phyloP scores from a whole-genome alignment of 352 stramenopile species.

The Pythium aquatile region DNA sequence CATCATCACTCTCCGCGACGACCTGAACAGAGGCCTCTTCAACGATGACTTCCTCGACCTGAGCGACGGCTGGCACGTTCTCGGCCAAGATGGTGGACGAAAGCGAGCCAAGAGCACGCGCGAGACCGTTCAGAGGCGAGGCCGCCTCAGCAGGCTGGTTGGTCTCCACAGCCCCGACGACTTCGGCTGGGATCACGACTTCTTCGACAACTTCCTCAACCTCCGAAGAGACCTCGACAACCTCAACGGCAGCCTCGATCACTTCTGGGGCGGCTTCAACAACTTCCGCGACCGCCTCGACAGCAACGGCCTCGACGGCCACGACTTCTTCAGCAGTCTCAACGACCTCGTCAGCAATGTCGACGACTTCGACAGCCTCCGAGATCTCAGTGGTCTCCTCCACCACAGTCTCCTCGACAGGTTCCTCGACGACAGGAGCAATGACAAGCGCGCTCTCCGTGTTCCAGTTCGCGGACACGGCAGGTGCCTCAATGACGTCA shows the following conservation, averaged over 20 bases:
- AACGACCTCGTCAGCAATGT: background rate
- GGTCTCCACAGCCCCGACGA: background rate
- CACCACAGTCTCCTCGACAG: background rate
- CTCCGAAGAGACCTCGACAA: background rate
- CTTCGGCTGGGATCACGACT: background rate
- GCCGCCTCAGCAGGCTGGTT: background rate
- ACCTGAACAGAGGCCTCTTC: constrained; percentile 14
- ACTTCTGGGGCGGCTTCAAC: background rate
- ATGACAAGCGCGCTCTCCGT: background rate
- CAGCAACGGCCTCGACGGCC: background rate
- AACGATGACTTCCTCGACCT: background rate
- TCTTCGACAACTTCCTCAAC: constrained; percentile 3
- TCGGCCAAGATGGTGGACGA: constrained; percentile 17
- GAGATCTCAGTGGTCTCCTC: background rate
- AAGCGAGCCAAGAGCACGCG: constrained; percentile 19
- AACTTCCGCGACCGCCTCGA: background rate
- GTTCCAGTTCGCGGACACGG: background rate
- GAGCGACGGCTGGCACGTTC: background rate
- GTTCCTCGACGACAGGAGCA: constrained; percentile 1
- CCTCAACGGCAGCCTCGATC: background rate
- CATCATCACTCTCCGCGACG: background rate
- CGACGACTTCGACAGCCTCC: background rate
- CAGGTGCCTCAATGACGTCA: background rate
- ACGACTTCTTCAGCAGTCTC: background rate
- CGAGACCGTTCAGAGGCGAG: constrained; percentile 15